Evolutionary conservation across 225 moss, liverwort and hornwort genomes (phyloP).

Genomic region (Anthoceros angustus): DNA sequence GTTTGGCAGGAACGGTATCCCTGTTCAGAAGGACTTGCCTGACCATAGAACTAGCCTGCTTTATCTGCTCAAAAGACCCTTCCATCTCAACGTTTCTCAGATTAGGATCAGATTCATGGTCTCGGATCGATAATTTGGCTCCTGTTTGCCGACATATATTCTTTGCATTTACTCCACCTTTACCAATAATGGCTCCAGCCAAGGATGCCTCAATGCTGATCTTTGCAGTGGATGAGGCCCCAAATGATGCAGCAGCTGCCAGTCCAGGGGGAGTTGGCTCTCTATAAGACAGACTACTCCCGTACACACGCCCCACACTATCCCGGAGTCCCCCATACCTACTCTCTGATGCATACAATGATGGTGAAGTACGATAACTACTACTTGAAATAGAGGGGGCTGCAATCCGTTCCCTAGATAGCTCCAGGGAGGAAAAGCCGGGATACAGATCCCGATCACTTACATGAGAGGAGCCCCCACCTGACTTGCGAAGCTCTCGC

Average conservation of each 20-base stretch:
- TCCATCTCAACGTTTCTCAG: slow-evolving; percentile 97
- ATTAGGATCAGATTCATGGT: slow-evolving; percentile 62
- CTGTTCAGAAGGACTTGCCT: slow-evolving; percentile 93
- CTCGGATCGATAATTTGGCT: slow-evolving; percentile 94
- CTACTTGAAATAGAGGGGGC: slow-evolving; percentile 31
- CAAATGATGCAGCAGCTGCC: slow-evolving; percentile 89
- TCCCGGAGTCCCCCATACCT: slow-evolving; percentile 24
- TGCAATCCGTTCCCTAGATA: slow-evolving; percentile 48
- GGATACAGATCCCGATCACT: slow-evolving; percentile 40
- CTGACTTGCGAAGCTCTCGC: slow-evolving; percentile 76
- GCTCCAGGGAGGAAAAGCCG: slow-evolving; percentile 28
- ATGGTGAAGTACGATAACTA: background rate
- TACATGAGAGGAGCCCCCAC: slow-evolving; percentile 11
- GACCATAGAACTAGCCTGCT: slow-evolving; percentile 96
- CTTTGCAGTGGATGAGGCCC: slow-evolving; percentile 88
- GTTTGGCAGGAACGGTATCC: slow-evolving; percentile 69
- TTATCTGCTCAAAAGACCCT: slow-evolving; percentile 93
- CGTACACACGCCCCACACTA: slow-evolving; percentile 34
- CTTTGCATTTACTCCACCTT: slow-evolving; percentile 87
- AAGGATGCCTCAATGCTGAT: slow-evolving; percentile 94
- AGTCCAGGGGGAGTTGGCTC: slow-evolving; percentile 97
- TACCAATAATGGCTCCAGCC: slow-evolving; percentile 95
- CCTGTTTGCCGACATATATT: slow-evolving; percentile 97
- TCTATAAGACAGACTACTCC: slow-evolving; percentile 38
- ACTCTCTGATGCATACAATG: slow-evolving; percentile 17